A percentile compares a stretch with the other conserved stretches of the same genome.
Evolutionary conservation across 2,329 filamentous ascomycete species (phyloP).

Genomic region (Fusarium neocosmosporiellum): DNA sequence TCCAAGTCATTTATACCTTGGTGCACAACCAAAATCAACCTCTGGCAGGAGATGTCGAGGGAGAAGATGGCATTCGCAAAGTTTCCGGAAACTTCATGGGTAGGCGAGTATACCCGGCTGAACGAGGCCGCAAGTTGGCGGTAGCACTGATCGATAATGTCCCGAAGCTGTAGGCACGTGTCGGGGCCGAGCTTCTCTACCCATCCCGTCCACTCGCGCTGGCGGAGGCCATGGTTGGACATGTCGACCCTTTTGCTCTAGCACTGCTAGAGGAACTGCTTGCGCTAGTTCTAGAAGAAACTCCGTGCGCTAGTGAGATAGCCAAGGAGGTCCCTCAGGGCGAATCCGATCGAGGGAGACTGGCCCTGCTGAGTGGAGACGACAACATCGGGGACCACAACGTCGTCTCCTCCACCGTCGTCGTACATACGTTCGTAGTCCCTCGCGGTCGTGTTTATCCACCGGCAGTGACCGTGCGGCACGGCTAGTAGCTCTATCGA

Average conservation of each 20-base stretch:
- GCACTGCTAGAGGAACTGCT: background rate
- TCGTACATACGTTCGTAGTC: background rate
- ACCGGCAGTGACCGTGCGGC: background rate
- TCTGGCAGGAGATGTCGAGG: background rate
- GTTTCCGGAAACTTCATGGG: background rate
- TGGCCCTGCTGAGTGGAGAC: background rate
- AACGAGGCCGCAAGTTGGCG: background rate
- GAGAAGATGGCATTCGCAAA: background rate
- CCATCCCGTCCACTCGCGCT: background rate
- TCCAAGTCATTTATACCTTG: background rate
- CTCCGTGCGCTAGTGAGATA: background rate
- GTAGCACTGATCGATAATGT: background rate
- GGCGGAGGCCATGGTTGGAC: background rate
- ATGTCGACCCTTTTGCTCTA: background rate
- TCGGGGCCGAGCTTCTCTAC: background rate
- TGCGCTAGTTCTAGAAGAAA: background rate
- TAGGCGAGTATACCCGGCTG: background rate
- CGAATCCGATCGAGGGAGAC: background rate
- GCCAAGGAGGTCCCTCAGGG: background rate
- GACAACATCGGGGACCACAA: background rate
- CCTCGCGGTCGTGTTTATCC: background rate
- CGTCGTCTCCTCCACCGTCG: background rate
- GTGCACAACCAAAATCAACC: background rate
- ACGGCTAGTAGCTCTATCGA: background rate
- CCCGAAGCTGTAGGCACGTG: background rate